Evolutionary conservation across 495 filamentous ascomycete species (phyloP), one percentile per base, ranked within the genome.

Genomic region (Neurospora sp.): DNA sequence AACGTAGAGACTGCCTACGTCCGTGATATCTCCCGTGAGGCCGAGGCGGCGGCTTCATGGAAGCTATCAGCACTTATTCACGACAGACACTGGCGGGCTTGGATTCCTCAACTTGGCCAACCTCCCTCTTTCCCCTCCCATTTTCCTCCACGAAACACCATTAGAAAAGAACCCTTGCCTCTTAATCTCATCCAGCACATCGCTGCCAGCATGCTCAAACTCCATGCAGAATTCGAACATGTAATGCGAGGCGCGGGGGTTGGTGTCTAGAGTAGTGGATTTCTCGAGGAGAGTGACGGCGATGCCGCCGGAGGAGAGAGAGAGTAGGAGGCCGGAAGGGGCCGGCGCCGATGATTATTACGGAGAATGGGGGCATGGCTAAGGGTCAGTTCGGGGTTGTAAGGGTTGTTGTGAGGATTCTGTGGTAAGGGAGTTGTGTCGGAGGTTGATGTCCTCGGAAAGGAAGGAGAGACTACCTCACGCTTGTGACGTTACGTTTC

Each of bases 181-280:
- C 14, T 76, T 77, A 1, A 87, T 77, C 71, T 87, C 82, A 42
- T 84, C 83, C 1, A 87, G 75, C 14, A 88, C 81, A 3, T 44
- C 16, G 16, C 0, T 44, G 7, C 85, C 87, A 0, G 86, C 85
- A n/a, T 84, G 83, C 8, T 80, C 74, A 61, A 89, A 81, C 71
- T 85, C 85, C 69, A 78, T 76, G 59, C 68, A 76, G 0, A 85
- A 83, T 3, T 81, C 79, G 8, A 82, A 76, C 16, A 80, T 84
- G 78, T 87, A 86, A 73, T 88, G 84, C n/a, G 82, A 82, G 14
- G 87, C 86, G 71, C 87, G 87, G 10, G 87, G 88, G 71, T 88
- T 85, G 40, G 82, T 81, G 78, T 88, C 86, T 22, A 89, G 77
- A 45, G 81, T 76, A 14, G 78, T 73, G 40, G 84, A 82, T 18